Evolutionary conservation across 2,329 filamentous ascomycete species (phyloP).

Genomic region (Magnaporthiopsis incrustans): DNA sequence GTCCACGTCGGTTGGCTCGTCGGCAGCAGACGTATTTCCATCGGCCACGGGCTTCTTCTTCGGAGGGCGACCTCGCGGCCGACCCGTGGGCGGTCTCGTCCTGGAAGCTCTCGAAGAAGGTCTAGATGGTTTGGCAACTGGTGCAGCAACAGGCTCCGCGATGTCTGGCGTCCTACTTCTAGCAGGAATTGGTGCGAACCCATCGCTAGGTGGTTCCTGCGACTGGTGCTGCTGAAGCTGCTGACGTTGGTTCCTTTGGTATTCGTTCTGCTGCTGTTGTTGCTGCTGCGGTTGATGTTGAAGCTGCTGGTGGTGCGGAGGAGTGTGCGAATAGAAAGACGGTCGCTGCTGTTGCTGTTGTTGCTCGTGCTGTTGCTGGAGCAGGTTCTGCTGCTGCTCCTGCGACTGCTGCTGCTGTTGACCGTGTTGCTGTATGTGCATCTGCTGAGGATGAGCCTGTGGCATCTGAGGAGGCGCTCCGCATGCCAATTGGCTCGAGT

Average conservation of each 20-base stretch:
- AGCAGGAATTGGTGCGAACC: not conserved
- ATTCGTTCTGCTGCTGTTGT: not conserved
- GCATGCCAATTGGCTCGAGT: not conserved
- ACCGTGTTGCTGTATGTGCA: not conserved
- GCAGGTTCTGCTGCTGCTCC: not conserved
- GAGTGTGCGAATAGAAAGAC: not conserved
- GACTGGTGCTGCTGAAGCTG: not conserved
- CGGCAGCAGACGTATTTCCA: constrained; percentile 68
- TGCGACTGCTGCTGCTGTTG: not conserved
- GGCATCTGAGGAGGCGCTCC: not conserved
- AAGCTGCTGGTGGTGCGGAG: not conserved
- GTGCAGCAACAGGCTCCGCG: not conserved
- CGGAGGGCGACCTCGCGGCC: constrained; percentile 47
- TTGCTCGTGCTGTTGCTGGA: no score
- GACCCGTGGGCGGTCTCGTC: constrained; percentile 40
- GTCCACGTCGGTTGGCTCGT: constrained; percentile 53
- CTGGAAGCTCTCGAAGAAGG: constrained; percentile 52
- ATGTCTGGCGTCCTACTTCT: constrained; percentile 1
- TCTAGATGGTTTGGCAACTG: constrained; percentile 37
- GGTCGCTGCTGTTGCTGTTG: no score
- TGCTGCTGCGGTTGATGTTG: not conserved
- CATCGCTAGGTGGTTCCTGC: not conserved
- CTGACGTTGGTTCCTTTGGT: not conserved
- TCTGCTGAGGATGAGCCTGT: not conserved
- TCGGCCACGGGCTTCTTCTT: constrained; percentile 40